phyloP scores from a whole-genome alignment of 169 alveolate genomes.

The Cryptosporidium viatorum region DNA sequence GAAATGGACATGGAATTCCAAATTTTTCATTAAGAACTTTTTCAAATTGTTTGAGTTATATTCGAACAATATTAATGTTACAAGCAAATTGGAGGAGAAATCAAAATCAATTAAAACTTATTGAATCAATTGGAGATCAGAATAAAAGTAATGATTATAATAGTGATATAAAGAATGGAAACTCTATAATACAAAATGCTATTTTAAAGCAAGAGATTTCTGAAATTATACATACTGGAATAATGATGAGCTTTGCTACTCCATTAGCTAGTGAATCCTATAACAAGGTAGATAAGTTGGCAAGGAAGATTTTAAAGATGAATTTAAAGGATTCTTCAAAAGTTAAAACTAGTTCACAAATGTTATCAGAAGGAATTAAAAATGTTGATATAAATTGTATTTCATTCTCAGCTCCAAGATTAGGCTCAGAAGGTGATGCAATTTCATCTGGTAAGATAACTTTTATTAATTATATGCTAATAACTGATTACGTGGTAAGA shows the following conservation, averaged over 20 bases:
- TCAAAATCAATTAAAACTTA: slow-evolving; percentile 4
- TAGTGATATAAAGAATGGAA: slow-evolving; percentile 2
- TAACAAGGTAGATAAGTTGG: slow-evolving; percentile 12
- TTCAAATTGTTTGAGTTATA: slow-evolving; percentile 43
- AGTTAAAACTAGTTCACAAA: neutral
- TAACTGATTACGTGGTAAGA: slow-evolving; percentile 71
- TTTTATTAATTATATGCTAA: slow-evolving; percentile 9
- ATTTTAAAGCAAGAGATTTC: slow-evolving; percentile 3
- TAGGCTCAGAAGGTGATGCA: neutral
- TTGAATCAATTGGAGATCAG: neutral
- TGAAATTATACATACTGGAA: slow-evolving; percentile 72
- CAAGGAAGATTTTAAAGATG: slow-evolving; percentile 16
- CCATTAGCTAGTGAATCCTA: slow-evolving; percentile 70
- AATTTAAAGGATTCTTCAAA: neutral
- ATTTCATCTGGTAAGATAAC: neutral
- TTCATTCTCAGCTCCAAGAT: neutral
- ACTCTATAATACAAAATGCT: slow-evolving; percentile 16
- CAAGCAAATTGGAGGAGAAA: slow-evolving; percentile 42
- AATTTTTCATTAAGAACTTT: slow-evolving; percentile 74
- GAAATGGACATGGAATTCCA: slow-evolving; percentile 73
- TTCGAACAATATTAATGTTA: neutral
- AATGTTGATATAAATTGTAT: neutral
- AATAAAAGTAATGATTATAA: neutral
- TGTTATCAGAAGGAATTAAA: neutral
- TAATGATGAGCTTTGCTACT: slow-evolving; percentile 81